Percentiles rank a stretch among this genome's conserved stretches.
Evolutionary conservation across 768 basidiomycete species (phyloP).

Genomic region (Xerocomus potaroensis): DNA sequence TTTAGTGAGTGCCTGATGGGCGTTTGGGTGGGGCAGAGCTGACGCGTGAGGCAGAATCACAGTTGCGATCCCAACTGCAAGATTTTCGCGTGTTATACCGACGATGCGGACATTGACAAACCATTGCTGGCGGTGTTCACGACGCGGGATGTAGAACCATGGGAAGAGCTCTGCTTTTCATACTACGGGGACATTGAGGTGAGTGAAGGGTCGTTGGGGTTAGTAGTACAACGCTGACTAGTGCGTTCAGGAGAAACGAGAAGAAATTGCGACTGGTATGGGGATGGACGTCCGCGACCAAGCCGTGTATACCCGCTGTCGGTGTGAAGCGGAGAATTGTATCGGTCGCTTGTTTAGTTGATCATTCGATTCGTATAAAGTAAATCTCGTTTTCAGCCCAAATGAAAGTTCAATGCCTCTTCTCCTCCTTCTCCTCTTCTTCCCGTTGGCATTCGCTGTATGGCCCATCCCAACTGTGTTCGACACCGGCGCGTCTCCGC

Average conservation of each 20-base stretch:
- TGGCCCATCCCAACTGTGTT: slow-evolving; percentile 33
- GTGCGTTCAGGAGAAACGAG: slow-evolving; percentile 19
- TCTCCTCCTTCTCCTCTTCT: neutral
- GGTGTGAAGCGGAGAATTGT: slow-evolving; percentile 51
- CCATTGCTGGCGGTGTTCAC: slow-evolving; percentile 70
- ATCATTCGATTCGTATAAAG: slow-evolving; percentile 7
- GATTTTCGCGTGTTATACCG: slow-evolving; percentile 71
- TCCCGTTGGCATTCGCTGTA: slow-evolving; percentile 14
- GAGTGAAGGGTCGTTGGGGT: slow-evolving; percentile 8
- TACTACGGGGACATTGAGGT: slow-evolving; percentile 58
- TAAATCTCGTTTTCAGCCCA: neutral
- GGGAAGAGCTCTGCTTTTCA: slow-evolving; percentile 75
- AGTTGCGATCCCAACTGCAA: slow-evolving; percentile 84
- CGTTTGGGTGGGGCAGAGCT: neutral
- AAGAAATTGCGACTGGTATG: slow-evolving; percentile 9
- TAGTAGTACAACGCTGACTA: neutral
- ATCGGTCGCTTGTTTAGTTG: slow-evolving; percentile 35
- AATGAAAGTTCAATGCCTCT: neutral
- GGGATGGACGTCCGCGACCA: slow-evolving; percentile 23
- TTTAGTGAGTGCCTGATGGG: slow-evolving; percentile 46
- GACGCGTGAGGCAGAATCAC: slow-evolving; percentile 59
- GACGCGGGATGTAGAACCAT: slow-evolving; percentile 52
- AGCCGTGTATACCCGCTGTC: slow-evolving; percentile 46
- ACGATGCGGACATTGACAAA: slow-evolving; percentile 68
- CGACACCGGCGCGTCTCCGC: slow-evolving; percentile 22